A percentile compares a stretch with the other conserved stretches of the same genome.
Conservation (phyloP, 1,284 basidiomycete species). For the Afroboletus lepidellus region DNA sequence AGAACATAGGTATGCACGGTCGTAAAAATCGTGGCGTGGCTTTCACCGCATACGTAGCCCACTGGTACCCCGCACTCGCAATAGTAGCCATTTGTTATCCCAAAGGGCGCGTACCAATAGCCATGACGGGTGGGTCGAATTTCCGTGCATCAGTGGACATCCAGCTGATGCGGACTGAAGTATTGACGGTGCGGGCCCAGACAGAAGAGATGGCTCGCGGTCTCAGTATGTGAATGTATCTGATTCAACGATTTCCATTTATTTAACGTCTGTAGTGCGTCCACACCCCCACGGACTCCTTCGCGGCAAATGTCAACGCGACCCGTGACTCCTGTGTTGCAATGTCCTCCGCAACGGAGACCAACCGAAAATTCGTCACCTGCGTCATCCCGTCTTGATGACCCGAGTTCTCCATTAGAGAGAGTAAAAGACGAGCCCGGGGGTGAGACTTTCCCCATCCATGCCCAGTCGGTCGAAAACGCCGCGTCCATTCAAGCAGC, state of each 20-base stretch:
- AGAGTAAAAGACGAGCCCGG: slow-evolving; percentile 32
- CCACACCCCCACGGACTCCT: slow-evolving; percentile 20
- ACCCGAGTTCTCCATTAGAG: slow-evolving; percentile 11
- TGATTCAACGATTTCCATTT: neutral
- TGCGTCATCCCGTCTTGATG: slow-evolving; percentile 15
- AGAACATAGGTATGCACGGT: slow-evolving; percentile 41
- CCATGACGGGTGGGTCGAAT: slow-evolving; percentile 15
- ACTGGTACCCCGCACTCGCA: slow-evolving; percentile 20
- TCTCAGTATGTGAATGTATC: slow-evolving; percentile 16
- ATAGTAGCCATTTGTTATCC: slow-evolving; percentile 2
- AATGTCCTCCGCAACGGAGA: slow-evolving; percentile 13
- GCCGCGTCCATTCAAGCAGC: slow-evolving; percentile 48
- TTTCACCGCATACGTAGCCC: slow-evolving; percentile 24
- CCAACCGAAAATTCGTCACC: neutral
- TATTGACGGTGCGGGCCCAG: neutral
- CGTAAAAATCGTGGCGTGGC: neutral
- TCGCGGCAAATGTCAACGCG: slow-evolving; percentile 17
- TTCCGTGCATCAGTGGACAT: neutral
- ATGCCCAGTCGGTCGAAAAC: slow-evolving; percentile 49
- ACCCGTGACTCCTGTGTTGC: slow-evolving; percentile 15
- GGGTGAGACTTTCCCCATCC: slow-evolving; percentile 60
- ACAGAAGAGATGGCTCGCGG: slow-evolving; percentile 5
- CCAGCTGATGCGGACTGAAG: slow-evolving; percentile 13
- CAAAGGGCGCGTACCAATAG: slow-evolving; percentile 2
- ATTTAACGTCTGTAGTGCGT: slow-evolving; percentile 10